Conservation (phyloP, 306 rosid genomes). For the Cicer chorassanicum region DNA sequence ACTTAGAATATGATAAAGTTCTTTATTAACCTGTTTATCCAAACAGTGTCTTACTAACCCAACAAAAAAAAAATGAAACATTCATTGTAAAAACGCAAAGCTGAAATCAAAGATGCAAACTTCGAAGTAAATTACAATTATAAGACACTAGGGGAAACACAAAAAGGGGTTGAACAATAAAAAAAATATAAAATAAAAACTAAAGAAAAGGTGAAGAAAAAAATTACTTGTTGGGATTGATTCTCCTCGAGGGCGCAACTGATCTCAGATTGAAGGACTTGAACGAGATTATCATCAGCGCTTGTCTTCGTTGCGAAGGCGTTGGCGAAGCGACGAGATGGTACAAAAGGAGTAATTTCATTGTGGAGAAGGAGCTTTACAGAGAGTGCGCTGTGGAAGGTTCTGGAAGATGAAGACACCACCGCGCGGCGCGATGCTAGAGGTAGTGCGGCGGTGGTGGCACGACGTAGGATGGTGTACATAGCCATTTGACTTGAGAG, state of each 20-base stretch:
- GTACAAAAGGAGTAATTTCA: slow-evolving; percentile 39
- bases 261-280: slow-evolving; percentile 66
- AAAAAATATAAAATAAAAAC: neutral
- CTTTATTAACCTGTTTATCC: too few species aligned
- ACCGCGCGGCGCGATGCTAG: slow-evolving; percentile 49
- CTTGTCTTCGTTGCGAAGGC: slow-evolving; percentile 41
- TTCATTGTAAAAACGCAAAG: neutral
- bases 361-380: slow-evolving; percentile 34
- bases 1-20: too few species aligned
- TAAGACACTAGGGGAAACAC: neutral
- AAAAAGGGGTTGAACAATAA: neutral
- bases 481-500: slow-evolving; percentile 65
- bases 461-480: slow-evolving; percentile 68
- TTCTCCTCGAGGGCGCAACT: slow-evolving; percentile 53
- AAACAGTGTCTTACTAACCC: neutral
- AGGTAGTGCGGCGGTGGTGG: slow-evolving; percentile 57
- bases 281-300: slow-evolving; percentile 49
- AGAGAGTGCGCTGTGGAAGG: slow-evolving; percentile 54
- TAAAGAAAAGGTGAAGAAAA: neutral
- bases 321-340: slow-evolving; percentile 55
- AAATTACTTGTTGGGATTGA: slow-evolving; percentile 34
- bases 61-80: neutral
- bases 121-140: neutral
- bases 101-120: neutral
- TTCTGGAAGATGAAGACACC: slow-evolving; percentile 56